Evolutionary conservation across 495 filamentous ascomycete genomes (phyloP), one percentile per base, ranked within the genome.

Genomic region (Podospora fimiseda): DNA sequence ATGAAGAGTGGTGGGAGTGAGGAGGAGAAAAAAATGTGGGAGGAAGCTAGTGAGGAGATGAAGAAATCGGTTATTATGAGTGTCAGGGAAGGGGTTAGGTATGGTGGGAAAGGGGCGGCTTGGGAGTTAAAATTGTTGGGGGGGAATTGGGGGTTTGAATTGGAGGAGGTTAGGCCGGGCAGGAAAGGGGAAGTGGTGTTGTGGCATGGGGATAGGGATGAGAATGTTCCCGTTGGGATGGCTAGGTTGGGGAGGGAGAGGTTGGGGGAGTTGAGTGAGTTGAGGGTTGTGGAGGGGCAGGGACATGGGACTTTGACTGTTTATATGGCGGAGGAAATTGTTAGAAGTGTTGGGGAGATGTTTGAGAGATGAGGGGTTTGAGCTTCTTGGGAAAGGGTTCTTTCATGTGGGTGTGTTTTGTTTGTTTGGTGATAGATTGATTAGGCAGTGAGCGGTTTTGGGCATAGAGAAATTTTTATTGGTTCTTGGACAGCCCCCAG

Each of bases 131-230:
- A 14, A 37, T 15, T 41, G 11, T 16, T 50, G 1, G 48, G 48
- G 6, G 41, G 37, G 7, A 9, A 50, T 9, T 51, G 49, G 49
- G 39, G 49, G 2, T 36, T 51, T 21, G 36, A 43, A 6, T 21
- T 50, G 3, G 6, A 23, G 8, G 37, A 42, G 11, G 20, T 51
- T 42, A n/a, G n/a, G 48, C 36, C 38, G 6, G 16, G 8, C 1
- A 16, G 9, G 7, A 18, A 51, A 11, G 27, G 9, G 40, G n/a
- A 51, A 2, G 21, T 51, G 6, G 23, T 33, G n/a, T 18, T 43
- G 49, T 51, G 38, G 49, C 38, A 51, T 15, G 49, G 49, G 20
- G 23, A 51, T 23, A 15, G 39, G 11, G 49, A 51, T 2, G 49
- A 22, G 9, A 51, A 51, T 9, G 49, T 51, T 23, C 39, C 39